Evolutionary conservation across 2,329 filamentous ascomycete genomes (phyloP), one percentile per base, ranked within the genome.

Genomic region (Ceratocystis albifundus): DNA sequence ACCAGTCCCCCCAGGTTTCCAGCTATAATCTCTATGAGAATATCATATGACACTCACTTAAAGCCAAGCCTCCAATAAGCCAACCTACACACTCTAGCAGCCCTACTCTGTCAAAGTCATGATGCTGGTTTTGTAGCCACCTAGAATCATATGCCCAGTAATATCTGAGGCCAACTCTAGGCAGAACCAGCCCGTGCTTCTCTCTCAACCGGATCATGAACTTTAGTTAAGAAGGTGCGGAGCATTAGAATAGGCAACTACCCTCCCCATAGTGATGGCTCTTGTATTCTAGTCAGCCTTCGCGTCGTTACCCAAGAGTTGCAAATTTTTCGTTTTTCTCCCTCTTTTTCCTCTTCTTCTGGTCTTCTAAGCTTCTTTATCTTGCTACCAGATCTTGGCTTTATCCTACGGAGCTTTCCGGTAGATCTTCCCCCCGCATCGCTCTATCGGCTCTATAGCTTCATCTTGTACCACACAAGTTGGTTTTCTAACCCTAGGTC

Each of bases 401-500:
- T 59, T 59, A 30, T 59, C 53, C 53, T 59, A 59, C 53, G 22
- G 36, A 5, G 53, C 25, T 30, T 59, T 32, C 28, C 28, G 28
- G 53, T 59, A 32, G 53, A 32, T n/a, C 53, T 59, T 41, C 53
- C 32, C 32, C 53, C 17, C 25, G 53, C 53, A 32, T 32, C 28
- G 6, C n/a, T 59, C 53, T 59, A 59, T 30, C 53, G 53, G 15
- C 32, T 59, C 53, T 59, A 59, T 30, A 25, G 53, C 53, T 57
- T 57, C 53, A 59, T 59, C 53, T 59, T 59, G 53, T 59, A 59
- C 53, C 28, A 59, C 53, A 41, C 53, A 59, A 6, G 53, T n/a
- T 32, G 25, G 22, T 32, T n/a, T 59, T 59, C 53, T 59, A 59
- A 59, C 53, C 53, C 53, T 59, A 59, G 25, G 17, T 59, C 28